A percentile compares a stretch with the other conserved stretches of the same genome.
These are phyloP conservation scores for Metschnikowia corniflorae DNA, from an alignment of 805 yeast genomes.

Conservation along the genomic window DNA sequence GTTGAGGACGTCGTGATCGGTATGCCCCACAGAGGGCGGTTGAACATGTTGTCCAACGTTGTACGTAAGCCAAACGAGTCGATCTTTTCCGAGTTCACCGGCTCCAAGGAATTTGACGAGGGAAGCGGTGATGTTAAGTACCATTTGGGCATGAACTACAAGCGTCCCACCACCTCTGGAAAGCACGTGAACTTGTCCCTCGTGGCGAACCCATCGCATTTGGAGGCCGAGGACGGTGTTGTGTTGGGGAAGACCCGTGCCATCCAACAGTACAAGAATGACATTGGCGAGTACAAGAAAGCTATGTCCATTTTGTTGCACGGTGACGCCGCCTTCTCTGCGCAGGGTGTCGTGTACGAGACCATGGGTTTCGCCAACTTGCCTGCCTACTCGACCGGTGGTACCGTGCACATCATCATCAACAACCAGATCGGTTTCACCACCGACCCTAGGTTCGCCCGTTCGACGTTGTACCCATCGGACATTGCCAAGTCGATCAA, in stretches of 20 bases:
- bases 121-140: constrained; percentile 99
- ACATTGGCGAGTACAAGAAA: constrained; percentile 75
- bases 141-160: constrained; percentile 98
- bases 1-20: constrained; percentile 96
- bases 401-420: constrained; percentile 93
- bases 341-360: constrained; percentile 98
- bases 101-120: constrained; percentile 85
- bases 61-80: constrained; percentile 98
- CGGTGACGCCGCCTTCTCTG: constrained; percentile 99
- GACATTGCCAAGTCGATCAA: constrained; percentile 95
- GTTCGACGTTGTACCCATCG: constrained; percentile 97
- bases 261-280: constrained; percentile 85
- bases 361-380: constrained; percentile 91
- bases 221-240: constrained; percentile 98
- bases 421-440: constrained; percentile 99
- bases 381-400: constrained; percentile 97
- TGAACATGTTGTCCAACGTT: constrained; percentile 95
- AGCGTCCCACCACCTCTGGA: constrained; percentile 98
- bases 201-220: constrained; percentile 98
- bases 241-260: constrained; percentile 98
- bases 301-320: constrained; percentile 92
- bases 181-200: constrained; percentile 90
- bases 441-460: constrained; percentile 94
- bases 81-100: constrained; percentile 92
- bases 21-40: constrained; percentile 99